Conservation (phyloP, 768 basidiomycete genomes). For the Tulasnella sp. region DNA sequence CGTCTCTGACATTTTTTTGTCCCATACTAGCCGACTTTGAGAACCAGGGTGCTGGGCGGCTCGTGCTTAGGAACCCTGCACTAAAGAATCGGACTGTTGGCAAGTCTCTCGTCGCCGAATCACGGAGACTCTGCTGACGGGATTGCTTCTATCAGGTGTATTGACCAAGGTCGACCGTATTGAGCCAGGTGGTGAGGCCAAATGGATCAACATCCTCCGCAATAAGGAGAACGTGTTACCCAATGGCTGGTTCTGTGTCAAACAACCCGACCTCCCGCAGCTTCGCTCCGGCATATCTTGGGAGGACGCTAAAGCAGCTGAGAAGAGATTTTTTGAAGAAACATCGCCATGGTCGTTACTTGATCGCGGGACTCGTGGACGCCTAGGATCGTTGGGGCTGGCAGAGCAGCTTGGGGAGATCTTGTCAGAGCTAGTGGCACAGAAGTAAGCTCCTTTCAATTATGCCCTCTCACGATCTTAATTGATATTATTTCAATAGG, state of each 20-base stretch:
- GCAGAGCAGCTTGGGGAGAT: slow-evolving; percentile 47
- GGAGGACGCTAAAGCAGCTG: slow-evolving; percentile 45
- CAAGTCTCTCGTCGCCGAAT: slow-evolving; percentile 23
- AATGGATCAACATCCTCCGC: slow-evolving; percentile 35
- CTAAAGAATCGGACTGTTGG: slow-evolving; percentile 60
- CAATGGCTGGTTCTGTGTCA: slow-evolving; percentile 51
- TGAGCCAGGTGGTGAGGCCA: slow-evolving; percentile 39
- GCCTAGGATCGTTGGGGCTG: slow-evolving; percentile 25
- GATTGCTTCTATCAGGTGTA: slow-evolving; percentile 36
- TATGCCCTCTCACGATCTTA: no score
- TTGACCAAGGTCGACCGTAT: slow-evolving; percentile 67
- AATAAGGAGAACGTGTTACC: slow-evolving; percentile 31
- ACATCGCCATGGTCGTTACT: slow-evolving; percentile 17
- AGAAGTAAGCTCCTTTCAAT: slow-evolving; percentile 39
- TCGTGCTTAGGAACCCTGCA: slow-evolving; percentile 50
- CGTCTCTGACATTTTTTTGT: no score
- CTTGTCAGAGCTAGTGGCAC: slow-evolving; percentile 50
- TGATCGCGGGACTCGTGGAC: neutral
- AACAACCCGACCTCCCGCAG: slow-evolving; percentile 42
- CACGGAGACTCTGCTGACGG: neutral
- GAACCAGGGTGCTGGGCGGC: slow-evolving; percentile 61
- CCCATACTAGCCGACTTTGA: slow-evolving; percentile 57
- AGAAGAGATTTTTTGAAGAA: slow-evolving; percentile 43
- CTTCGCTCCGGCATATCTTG: slow-evolving; percentile 44
- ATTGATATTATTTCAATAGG: slow-evolving; percentile 35